Evolutionary conservation across 805 yeast genomes (phyloP), one percentile per base, ranked within the genome.

Genomic region (Candida nemodendra): DNA sequence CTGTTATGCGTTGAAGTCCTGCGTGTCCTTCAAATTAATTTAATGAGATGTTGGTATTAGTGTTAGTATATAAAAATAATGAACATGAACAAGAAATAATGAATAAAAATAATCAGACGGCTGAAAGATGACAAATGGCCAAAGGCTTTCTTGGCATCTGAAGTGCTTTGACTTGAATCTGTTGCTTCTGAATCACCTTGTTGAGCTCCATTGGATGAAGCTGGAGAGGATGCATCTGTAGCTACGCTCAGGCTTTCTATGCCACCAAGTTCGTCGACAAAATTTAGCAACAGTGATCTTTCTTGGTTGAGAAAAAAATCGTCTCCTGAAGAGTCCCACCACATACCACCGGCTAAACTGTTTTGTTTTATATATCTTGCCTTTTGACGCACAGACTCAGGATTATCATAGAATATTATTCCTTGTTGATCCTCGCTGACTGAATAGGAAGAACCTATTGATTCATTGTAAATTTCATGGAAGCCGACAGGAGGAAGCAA

Each of bases 291-390:
- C 18, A 79, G 55, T 0, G 80, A 74, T 24, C 66, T 51, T 2
- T 52, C 36, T 2, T 52, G 48, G 31, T 65, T 50, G 2, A 26
- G 23, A 32, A 61, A 54, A 30, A 32, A 52, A 2, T 61, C 51
- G 53, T 88, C 95, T 2, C 95, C 96, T 40, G 81, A 72, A 0
- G 95, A 81, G 52, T 91, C 97, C 98, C 98, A 91, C 82, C 86
- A 90, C 78, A 93, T 81, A 0, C 85, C 95, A 0, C 99, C 98
- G 0, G 82, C 95, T 8, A 89, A 62, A 0, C 65, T 53, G 5
- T 64, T 58, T 15, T 59, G 48, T 27, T 46, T 50, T 6, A 83
- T 77, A 50, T 76, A 88, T 19, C 64, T 51, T 0, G 87, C 88
- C 57, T 91, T 93, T 13, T 51, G 50, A 7, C 56, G 51, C 2